Percentiles rank a stretch among this genome's conserved stretches.
Conservation (phyloP, 2,329 filamentous ascomycete species). For the Epichloe gansuensis region DNA sequence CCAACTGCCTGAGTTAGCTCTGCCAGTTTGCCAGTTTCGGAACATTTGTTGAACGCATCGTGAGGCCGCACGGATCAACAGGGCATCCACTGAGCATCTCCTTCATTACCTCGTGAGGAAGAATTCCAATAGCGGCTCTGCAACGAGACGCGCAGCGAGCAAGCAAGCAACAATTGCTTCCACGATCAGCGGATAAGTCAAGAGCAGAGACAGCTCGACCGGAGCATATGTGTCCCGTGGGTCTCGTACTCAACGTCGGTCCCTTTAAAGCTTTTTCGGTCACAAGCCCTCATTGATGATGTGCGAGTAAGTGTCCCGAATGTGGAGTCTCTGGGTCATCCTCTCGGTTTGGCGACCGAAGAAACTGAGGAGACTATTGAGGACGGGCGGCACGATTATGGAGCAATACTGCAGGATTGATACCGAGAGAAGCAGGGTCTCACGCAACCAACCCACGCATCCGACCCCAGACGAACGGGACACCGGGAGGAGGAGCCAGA, state of each 20-base stretch:
- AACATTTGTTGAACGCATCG: conserved; percentile 3
- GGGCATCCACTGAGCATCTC: background rate
- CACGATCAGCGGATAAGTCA: background rate
- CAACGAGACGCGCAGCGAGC: background rate
- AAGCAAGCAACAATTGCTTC: background rate
- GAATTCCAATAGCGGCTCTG: background rate
- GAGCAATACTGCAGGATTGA: too few relatives aligned
- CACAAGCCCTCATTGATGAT: background rate
- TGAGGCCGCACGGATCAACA: conserved; percentile 6
- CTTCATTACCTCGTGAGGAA: background rate
- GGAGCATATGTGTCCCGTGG: background rate
- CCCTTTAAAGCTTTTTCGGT: background rate
- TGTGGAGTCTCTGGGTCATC: background rate
- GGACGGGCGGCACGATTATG: too few relatives aligned
- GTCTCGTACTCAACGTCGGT: background rate
- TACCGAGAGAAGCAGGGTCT: too few relatives aligned
- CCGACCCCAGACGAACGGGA: too few relatives aligned
- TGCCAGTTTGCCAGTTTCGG: background rate
- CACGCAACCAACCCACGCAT: too few relatives aligned
- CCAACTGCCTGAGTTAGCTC: background rate
- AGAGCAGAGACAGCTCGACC: background rate
- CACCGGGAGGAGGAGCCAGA: too few relatives aligned
- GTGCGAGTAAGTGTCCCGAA: background rate
- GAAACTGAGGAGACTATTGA: background rate
- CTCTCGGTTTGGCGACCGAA: background rate